Base-by-base conservation (phyloP, 345 rosid genomes). In the Boechera retrofracta region DNA sequence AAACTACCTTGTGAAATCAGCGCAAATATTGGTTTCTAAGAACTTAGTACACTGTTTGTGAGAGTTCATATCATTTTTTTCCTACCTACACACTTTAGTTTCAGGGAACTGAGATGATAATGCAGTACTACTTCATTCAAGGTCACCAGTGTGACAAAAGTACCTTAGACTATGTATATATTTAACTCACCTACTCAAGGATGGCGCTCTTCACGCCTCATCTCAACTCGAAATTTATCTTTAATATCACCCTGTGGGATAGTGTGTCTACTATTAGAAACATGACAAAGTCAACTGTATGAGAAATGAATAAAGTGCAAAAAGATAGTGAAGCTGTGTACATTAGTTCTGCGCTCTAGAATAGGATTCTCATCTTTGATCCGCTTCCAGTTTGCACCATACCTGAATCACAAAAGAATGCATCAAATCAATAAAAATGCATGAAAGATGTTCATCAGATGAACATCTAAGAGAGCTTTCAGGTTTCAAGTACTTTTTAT, bases 381-480 rank as follows among this genome's bases (percentile, higher is more conserved):
- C 71, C 6, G 58, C 71, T 73, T 79, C 82, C 78, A 79, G 64
- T 79, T 42, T 53, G 82, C 41, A 55, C 82, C 82, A 73, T 79
- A 62, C 52, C 82, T 79, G 64, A 49, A 67, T 67, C 44, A 62
- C 74, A 73, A 42, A 32, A 53, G 15, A 24, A 18, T n/a, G 53
- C 32, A 67, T 26, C 49, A 59, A 52, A 79, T 67, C 44, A 67
- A 28, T 21, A 28, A n/a, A 52, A 73, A 52, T 59, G 28, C 32
- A 26, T 59, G 58, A 52, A 59, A 52, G 24, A 42, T 78, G 57
- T 66, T 51, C 72, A 71, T 63, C 52, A 10, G 38, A 62, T 3
- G 12, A 41, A 41, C 44, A 41, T 41, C 13, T 59, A 51, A 31
- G 69, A 72, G 52, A 35, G 24, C 8, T 13, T 59, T 65, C 31